A percentile compares a stretch with the other conserved stretches of the same genome.
Evolutionary conservation across 495 filamentous ascomycete species (phyloP).

Genomic region (Amphirosellinia nigrospora): DNA sequence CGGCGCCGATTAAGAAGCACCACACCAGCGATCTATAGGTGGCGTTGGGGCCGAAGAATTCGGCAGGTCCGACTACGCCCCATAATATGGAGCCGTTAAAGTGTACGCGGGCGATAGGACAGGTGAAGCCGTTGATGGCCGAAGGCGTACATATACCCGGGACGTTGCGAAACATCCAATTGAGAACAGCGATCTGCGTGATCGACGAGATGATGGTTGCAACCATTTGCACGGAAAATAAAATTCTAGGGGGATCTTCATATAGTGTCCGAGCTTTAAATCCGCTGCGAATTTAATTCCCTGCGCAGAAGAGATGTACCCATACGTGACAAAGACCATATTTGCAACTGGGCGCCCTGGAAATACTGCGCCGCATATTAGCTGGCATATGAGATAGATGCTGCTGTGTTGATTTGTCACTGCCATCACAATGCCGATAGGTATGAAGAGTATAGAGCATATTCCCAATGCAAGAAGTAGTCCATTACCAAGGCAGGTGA

Average conservation of each 20-base stretch:
- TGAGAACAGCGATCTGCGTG: slow-evolving; percentile 81
- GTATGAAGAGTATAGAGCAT: slow-evolving; percentile 74
- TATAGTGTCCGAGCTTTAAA: slow-evolving; percentile 88
- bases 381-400: slow-evolving; percentile 82
- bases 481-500: slow-evolving; percentile 78
- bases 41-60: slow-evolving; percentile 76
- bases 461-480: slow-evolving; percentile 76
- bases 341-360: slow-evolving; percentile 84
- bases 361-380: slow-evolving; percentile 78
- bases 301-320: slow-evolving; percentile 80
- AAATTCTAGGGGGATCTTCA: slow-evolving; percentile 88
- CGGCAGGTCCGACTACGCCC: slow-evolving; percentile 80
- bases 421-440: slow-evolving; percentile 85
- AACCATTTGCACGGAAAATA: slow-evolving; percentile 81
- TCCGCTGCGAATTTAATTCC: slow-evolving; percentile 87
- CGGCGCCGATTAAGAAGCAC: slow-evolving; percentile 77
- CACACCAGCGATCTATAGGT: slow-evolving; percentile 74
- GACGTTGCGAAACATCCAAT: slow-evolving; percentile 87
- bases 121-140: slow-evolving; percentile 85
- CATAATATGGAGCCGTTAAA: slow-evolving; percentile 90
- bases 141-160: slow-evolving; percentile 76
- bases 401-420: slow-evolving; percentile 83
- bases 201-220: slow-evolving; percentile 79
- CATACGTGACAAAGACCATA: slow-evolving; percentile 89
- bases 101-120: slow-evolving; percentile 84